Percentiles rank a stretch among this genome's conserved stretches.
Evolutionary conservation across 2,329 filamentous ascomycete species (phyloP).

Genomic region (Aspergillus alliaceus): DNA sequence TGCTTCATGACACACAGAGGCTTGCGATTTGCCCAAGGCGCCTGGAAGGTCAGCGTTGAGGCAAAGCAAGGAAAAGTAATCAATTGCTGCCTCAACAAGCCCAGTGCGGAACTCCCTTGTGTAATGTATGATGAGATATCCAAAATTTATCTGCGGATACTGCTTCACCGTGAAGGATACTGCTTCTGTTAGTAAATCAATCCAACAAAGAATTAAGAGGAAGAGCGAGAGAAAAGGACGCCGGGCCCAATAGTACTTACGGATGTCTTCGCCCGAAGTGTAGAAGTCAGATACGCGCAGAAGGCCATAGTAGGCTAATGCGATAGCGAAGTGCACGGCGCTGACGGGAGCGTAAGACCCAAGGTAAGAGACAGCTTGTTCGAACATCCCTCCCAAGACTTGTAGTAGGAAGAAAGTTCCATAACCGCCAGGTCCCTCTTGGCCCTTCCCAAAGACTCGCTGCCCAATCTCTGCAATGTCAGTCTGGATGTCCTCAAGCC

Average conservation of each 20-base stretch:
- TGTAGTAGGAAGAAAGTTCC: conserved; percentile 94
- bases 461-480: conserved; percentile 86
- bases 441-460: conserved; percentile 82
- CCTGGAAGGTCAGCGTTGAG: conserved; percentile 81
- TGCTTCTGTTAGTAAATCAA: conserved; percentile 28
- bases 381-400: conserved; percentile 86
- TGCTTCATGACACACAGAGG: conserved; percentile 84
- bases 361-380: conserved; percentile 87
- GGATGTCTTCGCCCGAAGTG: conserved; percentile 67
- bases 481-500: conserved; percentile 68
- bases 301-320: conserved; percentile 83
- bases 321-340: conserved; percentile 91
- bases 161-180: conserved; percentile 56
- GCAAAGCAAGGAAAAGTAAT: conserved; percentile 89
- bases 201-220: neutral
- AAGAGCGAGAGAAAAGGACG: neutral
- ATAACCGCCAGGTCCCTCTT: conserved; percentile 75
- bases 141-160: conserved; percentile 85
- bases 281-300: conserved; percentile 82
- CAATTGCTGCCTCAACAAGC: conserved; percentile 83
- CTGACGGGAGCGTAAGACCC: conserved; percentile 91
- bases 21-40: conserved; percentile 72
- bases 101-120: conserved; percentile 93
- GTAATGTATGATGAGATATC: conserved; percentile 89
- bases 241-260: conserved; percentile 40